Evolutionary conservation across 2,329 filamentous ascomycete species (phyloP), one percentile per base, ranked within the genome.

Genomic region (Acephala macrosclerotiorum): DNA sequence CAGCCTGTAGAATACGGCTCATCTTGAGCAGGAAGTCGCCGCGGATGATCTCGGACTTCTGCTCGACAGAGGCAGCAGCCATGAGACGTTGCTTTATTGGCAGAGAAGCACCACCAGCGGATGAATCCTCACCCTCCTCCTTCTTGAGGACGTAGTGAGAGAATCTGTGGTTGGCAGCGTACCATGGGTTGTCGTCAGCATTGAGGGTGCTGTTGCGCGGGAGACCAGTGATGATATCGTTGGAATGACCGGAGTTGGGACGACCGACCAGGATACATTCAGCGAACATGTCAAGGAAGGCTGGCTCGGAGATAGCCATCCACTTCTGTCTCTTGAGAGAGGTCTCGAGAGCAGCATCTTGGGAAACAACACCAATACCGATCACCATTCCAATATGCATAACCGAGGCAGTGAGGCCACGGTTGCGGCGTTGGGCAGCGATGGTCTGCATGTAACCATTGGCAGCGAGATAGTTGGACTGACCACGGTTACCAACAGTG

Each of bases 401-500:
- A 1, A 75, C 75, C 0, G 79, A 80, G 2, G 68, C 82, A 2
- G 78, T 74, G 0, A 82, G 66, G 0, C 81, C 81, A 7, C 79
- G 75, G 3, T 66, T 68, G 0, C 79, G 66, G 3, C 83, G 73
- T 36, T 81, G 75, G 0, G 67, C 56, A 0, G 77, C 79, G 0
- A 86, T 70, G 0, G 69, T 69, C 8, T 68, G 69, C 77, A 85
- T 79, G 73, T 77, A 85, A 3, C 67, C 66, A 66, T 84, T 84
- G 2, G 79, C 82, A 0, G 81, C 80, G 1, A 75, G 72, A 65
- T 86, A 86, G 67, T 80, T 82, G 2, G 77, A 68, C 68, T 86
- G 83, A 0, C 76, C 79, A 4, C 47, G 22, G 58, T 76, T 77
- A 2, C 79, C 79, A 6, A 72, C 62, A 7, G 77, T 66, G 1